Evolutionary conservation across 331 rosid species (phyloP).

Genomic region (Malus hybrid): DNA sequence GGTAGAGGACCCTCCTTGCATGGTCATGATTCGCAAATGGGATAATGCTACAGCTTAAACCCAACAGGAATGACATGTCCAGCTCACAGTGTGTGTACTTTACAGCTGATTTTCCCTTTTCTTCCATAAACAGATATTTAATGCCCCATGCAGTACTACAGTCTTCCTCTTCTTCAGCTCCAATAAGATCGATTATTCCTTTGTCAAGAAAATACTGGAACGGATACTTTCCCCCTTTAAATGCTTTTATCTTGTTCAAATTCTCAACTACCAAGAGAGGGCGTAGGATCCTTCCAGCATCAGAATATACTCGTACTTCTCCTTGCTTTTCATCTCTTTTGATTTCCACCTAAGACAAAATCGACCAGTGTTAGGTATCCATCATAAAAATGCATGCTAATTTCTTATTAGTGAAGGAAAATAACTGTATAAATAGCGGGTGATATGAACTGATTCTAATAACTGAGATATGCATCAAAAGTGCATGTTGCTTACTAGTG

Average conservation of each 20-base stretch:
- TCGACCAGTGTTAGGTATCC: not conserved
- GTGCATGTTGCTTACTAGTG: not conserved
- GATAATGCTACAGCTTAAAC: constrained; percentile 71
- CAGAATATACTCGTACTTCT: constrained; percentile 80
- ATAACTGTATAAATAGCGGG: not conserved
- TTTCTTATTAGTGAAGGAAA: not conserved
- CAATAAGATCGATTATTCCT: constrained; percentile 79
- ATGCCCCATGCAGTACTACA: constrained; percentile 79
- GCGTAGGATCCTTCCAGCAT: constrained; percentile 90
- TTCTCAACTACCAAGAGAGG: constrained; percentile 83
- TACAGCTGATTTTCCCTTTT: constrained; percentile 29
- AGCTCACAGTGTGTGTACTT: constrained; percentile 91
- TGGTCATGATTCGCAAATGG: constrained; percentile 98
- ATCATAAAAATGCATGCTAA: not conserved
- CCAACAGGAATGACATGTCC: constrained; percentile 76
- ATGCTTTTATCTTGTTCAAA: constrained; percentile 45
- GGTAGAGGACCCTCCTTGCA: constrained; percentile 90
- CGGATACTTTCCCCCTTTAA: constrained; percentile 35
- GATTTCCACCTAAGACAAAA: constrained; percentile 60
- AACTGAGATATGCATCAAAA: not conserved
- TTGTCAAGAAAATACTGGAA: constrained; percentile 55
- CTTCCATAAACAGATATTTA: constrained; percentile 45
- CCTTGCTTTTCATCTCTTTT: constrained; percentile 65
- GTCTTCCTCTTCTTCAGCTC: constrained; percentile 97
- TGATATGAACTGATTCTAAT: not conserved